Percentiles rank a stretch among this genome's conserved stretches.
Conservation (phyloP, 2,329 filamentous ascomycete genomes). For the Phaeosphaeria sp. region DNA sequence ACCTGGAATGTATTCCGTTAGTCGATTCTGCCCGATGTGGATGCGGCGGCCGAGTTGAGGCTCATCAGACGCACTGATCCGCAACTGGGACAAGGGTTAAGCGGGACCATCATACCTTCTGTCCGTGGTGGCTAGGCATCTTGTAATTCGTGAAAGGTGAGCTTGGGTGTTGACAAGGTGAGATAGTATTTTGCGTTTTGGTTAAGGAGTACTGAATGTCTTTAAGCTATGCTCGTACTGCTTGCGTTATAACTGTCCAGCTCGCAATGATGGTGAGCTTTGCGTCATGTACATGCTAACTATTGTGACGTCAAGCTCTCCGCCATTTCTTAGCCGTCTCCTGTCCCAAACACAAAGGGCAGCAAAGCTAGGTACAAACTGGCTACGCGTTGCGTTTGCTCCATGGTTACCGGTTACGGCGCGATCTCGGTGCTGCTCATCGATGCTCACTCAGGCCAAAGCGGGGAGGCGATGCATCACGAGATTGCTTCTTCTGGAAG, state of each 20-base stretch:
- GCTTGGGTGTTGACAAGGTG: not conserved
- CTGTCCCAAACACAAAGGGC: not conserved
- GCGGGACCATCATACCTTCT: constrained; percentile 19
- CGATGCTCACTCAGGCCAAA: not conserved
- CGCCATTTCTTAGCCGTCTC: not conserved
- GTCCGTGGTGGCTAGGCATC: constrained; percentile 19
- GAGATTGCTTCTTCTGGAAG: not conserved
- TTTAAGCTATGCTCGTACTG: not conserved
- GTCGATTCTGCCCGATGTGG: not conserved
- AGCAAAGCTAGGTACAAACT: not conserved
- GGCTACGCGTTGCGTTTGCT: not conserved
- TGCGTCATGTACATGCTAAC: constrained; percentile 5
- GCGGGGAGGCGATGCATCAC: not conserved
- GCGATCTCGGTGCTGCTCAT: not conserved
- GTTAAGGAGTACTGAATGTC: not conserved
- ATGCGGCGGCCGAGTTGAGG: not conserved
- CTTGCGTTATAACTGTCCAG: not conserved
- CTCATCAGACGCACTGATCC: not conserved
- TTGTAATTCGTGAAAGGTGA: constrained; percentile 1
- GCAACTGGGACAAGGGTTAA: not conserved
- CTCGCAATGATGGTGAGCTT: not conserved
- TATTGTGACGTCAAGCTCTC: constrained; percentile 3
- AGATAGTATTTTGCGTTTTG: not conserved
- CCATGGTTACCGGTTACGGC: not conserved
- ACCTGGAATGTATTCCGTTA: constrained; percentile 35